Conservation (phyloP, 2,329 filamentous ascomycete genomes). For the Clonostachys solani region DNA sequence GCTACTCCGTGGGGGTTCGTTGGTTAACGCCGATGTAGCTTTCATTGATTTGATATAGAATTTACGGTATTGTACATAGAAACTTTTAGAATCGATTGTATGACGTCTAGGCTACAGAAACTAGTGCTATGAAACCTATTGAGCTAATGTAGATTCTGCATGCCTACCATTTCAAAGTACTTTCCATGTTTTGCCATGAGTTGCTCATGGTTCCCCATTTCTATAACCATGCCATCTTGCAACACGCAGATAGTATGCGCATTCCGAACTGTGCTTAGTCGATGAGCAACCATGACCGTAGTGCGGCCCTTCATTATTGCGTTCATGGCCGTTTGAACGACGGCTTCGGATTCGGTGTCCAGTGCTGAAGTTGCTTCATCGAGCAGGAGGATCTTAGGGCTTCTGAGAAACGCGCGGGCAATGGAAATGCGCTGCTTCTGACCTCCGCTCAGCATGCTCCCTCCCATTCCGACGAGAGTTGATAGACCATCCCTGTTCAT, state of each 20-base stretch:
- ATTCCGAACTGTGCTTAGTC: constrained; percentile 87
- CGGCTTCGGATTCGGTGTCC: constrained; percentile 66
- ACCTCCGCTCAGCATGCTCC: constrained; percentile 80
- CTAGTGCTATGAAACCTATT: constrained; percentile 22
- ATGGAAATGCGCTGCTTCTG: constrained; percentile 96
- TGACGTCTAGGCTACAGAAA: too few relatives aligned
- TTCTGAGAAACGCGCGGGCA: constrained; percentile 82
- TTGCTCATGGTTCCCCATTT: constrained; percentile 75
- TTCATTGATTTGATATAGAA: too few relatives aligned
- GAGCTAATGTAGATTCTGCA: constrained; percentile 40
- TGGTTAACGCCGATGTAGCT: too few relatives aligned
- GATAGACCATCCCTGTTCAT: constrained; percentile 77
- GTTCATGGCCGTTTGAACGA: constrained; percentile 77
- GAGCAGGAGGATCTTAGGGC: constrained; percentile 73
- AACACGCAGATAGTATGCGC: constrained; percentile 95
- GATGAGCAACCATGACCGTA: constrained; percentile 90
- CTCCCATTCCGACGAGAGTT: constrained; percentile 84
- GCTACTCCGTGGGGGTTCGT: too few relatives aligned
- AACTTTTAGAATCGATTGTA: too few relatives aligned
- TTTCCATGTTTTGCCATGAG: constrained; percentile 65
- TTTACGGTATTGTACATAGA: too few relatives aligned
- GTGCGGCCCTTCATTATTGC: constrained; percentile 76
- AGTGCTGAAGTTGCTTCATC: constrained; percentile 6
- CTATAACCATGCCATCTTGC: constrained; percentile 80
- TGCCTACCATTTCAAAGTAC: constrained; percentile 74